Base-by-base conservation (phyloP, 371 early-diverging fungal species). In the Chytridiales sp. region DNA sequence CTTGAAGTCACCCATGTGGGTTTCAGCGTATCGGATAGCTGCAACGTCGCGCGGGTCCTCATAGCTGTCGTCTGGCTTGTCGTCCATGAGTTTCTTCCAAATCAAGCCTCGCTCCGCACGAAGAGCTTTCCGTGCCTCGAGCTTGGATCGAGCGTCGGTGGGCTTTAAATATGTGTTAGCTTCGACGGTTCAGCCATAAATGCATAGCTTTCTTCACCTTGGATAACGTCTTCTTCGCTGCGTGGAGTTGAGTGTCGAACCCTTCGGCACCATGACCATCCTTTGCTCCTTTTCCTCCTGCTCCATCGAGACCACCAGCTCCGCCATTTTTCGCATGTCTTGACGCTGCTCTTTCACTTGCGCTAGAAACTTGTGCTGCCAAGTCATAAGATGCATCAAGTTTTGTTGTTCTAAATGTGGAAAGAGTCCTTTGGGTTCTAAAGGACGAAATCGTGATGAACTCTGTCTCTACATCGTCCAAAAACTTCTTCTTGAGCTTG, bases 1-100 rank as follows among this genome's bases (percentile, higher is more conserved):
- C 60, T 79, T 80, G 63, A 76, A 83, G 48, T 83, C 83, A 24
- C 83, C 83, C 76, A 83, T 80, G 55, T 78, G 64, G 19, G 55
- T 55, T 35, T 78, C 73, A 0, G 83, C 83, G 46, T 74, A 74
- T 32, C 76, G 56, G 39, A 83, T 83, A 4, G 76, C 74, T 0
- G 77, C 76, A 21, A 78, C 70, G 47, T 83, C 83, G 29, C 71
- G 61, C 2, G 78, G 77, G 50, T 83, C 81, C 47, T 83, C 77
- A 50, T 76, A 75, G 34, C 61, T 77, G 1, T 71, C 75, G 57
- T 79, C 81, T 5, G 83, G 83, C 59, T 83, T 80, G 2, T 55
- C 55, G 13, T 73, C 75, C 70, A 79, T 66, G 31, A 83, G 70
- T 46, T 74, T 65, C 41, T 83, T 77, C 78, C 75, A 79, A 15